phyloP scores from a whole-genome alignment of 345 rosid species.

The Populus alba region DNA sequence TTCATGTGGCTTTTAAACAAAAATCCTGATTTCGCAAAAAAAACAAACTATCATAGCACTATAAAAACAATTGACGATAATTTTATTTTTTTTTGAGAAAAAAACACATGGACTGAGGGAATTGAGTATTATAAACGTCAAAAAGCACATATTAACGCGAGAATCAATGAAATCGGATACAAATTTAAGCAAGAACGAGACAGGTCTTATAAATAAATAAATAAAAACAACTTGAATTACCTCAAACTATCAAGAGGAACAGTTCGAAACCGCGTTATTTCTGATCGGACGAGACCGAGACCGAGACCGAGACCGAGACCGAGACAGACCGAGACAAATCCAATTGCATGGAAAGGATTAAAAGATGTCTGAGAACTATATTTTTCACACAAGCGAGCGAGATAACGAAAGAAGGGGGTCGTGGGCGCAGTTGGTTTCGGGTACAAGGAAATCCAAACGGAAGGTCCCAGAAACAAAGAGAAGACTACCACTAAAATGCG shows the following conservation, averaged over 20 bases:
- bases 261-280: not conserved
- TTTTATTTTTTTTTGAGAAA: no score
- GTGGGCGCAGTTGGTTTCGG: conserved; percentile 1
- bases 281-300: not conserved
- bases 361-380: not conserved
- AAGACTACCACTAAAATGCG: not conserved
- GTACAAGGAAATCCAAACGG: conserved; percentile 14
- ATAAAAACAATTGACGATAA: not conserved
- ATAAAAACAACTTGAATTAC: not conserved
- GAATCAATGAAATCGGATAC: not conserved
- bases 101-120: not conserved
- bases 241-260: not conserved
- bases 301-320: no score
- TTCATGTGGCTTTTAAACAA: no score
- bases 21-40: no score
- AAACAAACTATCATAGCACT: not conserved
- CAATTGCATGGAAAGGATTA: not conserved
- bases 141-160: not conserved
- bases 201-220: not conserved
- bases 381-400: not conserved
- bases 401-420: not conserved
- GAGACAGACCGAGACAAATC: no score
- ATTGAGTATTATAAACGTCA: not conserved
- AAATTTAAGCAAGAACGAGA: not conserved
- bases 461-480: conserved; percentile 11